These are phyloP conservation scores for Peribolospora kevripleyi DNA, from an alignment of 768 basidiomycete species.

Conservation along the genomic window DNA sequence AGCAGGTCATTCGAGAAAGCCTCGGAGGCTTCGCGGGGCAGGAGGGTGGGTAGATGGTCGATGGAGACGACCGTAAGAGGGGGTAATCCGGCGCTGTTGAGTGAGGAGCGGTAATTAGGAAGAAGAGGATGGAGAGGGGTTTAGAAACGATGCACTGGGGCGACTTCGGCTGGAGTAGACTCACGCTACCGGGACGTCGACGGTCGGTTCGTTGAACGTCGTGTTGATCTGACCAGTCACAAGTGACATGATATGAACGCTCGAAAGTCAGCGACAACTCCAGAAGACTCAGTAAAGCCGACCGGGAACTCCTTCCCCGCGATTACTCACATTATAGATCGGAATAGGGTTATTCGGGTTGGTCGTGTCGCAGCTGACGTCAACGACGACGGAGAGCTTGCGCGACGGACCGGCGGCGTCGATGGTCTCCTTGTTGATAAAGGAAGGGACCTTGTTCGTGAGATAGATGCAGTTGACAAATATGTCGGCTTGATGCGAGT, in stretches of 20 bases:
- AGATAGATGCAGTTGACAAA: slow-evolving; percentile 99
- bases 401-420: slow-evolving; percentile 42
- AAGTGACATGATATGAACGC: too few species aligned
- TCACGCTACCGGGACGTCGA: slow-evolving; percentile 57
- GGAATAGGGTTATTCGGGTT: slow-evolving; percentile 97
- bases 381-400: slow-evolving; percentile 59
- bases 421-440: slow-evolving; percentile 47
- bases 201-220: slow-evolving; percentile 74
- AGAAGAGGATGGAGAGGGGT: background rate
- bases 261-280: too few species aligned
- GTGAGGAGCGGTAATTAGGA: slow-evolving; percentile 1
- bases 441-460: slow-evolving; percentile 57
- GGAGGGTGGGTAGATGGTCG: slow-evolving; percentile 81
- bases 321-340: slow-evolving; percentile 33
- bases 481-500: slow-evolving; percentile 41
- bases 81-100: slow-evolving; percentile 34
- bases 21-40: slow-evolving; percentile 89
- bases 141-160: slow-evolving; percentile 1
- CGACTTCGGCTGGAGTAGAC: slow-evolving; percentile 16
- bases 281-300: too few species aligned
- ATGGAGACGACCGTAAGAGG: slow-evolving; percentile 72
- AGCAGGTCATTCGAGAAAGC: slow-evolving; percentile 76
- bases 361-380: slow-evolving; percentile 97
- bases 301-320: too few species aligned
- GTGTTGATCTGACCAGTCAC: slow-evolving; percentile 40